Evolutionary conservation across 1,284 basidiomycete species (phyloP).

Genomic region (Leucoagaricus sp.): DNA sequence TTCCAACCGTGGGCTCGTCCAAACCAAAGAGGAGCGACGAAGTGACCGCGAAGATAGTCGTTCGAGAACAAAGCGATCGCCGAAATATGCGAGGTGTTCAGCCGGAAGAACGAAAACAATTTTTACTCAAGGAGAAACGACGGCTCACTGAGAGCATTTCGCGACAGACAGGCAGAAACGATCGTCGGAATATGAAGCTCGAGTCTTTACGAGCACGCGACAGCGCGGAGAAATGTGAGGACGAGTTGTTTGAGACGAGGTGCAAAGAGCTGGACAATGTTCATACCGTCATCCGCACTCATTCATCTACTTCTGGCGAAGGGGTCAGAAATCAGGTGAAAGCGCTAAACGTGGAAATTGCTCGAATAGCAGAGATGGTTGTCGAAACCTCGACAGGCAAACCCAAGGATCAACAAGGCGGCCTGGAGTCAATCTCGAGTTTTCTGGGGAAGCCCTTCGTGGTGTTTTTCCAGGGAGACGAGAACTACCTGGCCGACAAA

Average conservation of each 20-base stretch:
- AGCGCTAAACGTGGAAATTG: constrained; percentile 1
- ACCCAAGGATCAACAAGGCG: too few relatives aligned
- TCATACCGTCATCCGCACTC: not conserved
- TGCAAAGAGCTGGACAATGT: not conserved
- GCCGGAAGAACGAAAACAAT: too few relatives aligned
- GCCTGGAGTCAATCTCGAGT: not conserved
- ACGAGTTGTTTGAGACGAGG: constrained; percentile 5
- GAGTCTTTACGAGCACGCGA: not conserved
- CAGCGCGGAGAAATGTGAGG: not conserved
- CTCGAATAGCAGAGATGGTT: not conserved
- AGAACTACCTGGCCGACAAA: not conserved
- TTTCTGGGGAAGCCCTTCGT: not conserved
- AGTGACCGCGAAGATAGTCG: too few relatives aligned
- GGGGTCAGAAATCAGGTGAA: not conserved
- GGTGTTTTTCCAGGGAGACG: not conserved
- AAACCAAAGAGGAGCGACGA: too few relatives aligned
- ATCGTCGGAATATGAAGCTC: not conserved
- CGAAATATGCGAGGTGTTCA: too few relatives aligned
- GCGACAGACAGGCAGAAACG: not conserved
- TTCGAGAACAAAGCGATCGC: too few relatives aligned
- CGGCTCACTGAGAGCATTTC: not conserved
- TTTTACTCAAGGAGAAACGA: too few relatives aligned
- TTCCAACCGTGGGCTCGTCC: too few relatives aligned
- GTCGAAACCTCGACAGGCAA: not conserved
- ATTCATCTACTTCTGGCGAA: not conserved